These are phyloP conservation scores for Suhomyces sp. DNA, from an alignment of 805 yeast species.

Conservation along the genomic window DNA sequence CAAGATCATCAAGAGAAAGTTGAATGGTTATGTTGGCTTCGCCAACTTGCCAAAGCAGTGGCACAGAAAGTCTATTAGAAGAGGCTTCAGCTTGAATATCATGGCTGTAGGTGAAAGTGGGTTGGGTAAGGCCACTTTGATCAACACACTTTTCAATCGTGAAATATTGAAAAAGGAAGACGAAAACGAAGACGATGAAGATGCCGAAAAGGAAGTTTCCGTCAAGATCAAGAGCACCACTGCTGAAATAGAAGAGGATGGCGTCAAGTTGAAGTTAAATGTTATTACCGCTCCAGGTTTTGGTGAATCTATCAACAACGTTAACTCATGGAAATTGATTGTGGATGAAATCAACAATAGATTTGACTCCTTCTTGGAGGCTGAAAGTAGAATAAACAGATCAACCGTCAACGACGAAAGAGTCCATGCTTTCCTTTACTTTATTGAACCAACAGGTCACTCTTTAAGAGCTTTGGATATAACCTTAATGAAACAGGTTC, in stretches of 20 bases:
- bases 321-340: slow-evolving; percentile 79
- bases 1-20: slow-evolving; percentile 75
- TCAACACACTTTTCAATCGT: slow-evolving; percentile 77
- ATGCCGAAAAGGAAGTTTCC: slow-evolving; percentile 22
- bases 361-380: slow-evolving; percentile 85
- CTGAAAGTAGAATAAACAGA: slow-evolving; percentile 81
- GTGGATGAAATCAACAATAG: slow-evolving; percentile 84
- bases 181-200: slow-evolving; percentile 26
- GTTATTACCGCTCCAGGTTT: slow-evolving; percentile 92
- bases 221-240: slow-evolving; percentile 64
- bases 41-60: slow-evolving; percentile 98
- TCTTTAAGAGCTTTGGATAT: slow-evolving; percentile 85
- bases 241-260: slow-evolving; percentile 76
- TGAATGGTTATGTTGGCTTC: slow-evolving; percentile 93
- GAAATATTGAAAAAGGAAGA: slow-evolving; percentile 34
- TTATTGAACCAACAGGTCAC: slow-evolving; percentile 97
- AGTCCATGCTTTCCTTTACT: slow-evolving; percentile 89
- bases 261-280: slow-evolving; percentile 80
- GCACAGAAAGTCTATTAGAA: slow-evolving; percentile 83
- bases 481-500: slow-evolving; percentile 81
- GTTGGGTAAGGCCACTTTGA: slow-evolving; percentile 87
- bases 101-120: slow-evolving; percentile 93
- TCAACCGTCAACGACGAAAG: slow-evolving; percentile 72
- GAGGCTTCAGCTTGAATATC: slow-evolving; percentile 84
- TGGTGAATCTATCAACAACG: slow-evolving; percentile 83